Evolutionary conservation across 2,329 filamentous ascomycete species (phyloP).

Genomic region (Apiospora pterosperma): DNA sequence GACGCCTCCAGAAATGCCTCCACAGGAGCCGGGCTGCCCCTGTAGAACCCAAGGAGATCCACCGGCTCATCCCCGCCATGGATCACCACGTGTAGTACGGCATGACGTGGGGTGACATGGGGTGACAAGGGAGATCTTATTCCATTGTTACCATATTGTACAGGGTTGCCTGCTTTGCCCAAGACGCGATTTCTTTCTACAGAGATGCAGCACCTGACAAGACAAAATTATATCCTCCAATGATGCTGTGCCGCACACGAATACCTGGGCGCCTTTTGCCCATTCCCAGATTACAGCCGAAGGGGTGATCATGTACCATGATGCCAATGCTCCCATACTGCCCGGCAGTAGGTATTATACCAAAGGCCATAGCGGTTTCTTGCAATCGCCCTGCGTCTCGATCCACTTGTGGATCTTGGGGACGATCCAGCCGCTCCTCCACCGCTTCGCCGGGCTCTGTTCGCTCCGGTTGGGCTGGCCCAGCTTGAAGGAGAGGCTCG

Average conservation of each 20-base stretch:
- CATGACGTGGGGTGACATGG: background rate
- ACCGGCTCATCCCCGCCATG: background rate
- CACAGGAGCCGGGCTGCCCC: background rate
- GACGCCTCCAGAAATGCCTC: background rate
- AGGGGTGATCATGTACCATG: background rate
- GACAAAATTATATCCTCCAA: background rate
- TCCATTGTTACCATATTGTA: no score
- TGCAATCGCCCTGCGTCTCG: conserved; percentile 32
- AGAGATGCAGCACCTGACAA: background rate
- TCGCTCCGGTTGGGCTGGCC: conserved; percentile 33
- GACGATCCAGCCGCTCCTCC: conserved; percentile 39
- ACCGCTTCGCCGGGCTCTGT: conserved; percentile 24
- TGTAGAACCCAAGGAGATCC: background rate
- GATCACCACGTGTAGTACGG: background rate
- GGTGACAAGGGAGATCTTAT: background rate
- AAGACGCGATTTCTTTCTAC: background rate
- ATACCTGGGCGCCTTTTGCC: background rate
- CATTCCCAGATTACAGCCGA: background rate
- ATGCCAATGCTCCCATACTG: background rate
- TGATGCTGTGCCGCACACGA: background rate
- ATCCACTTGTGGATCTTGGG: conserved; percentile 38
- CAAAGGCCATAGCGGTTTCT: conserved; percentile 3
- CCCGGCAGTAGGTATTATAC: background rate
- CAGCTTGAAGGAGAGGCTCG: conserved; percentile 32
- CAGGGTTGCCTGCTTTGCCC: background rate